Base-by-base conservation (phyloP, 495 filamentous ascomycete genomes). In the Apiosordaria backusii region DNA sequence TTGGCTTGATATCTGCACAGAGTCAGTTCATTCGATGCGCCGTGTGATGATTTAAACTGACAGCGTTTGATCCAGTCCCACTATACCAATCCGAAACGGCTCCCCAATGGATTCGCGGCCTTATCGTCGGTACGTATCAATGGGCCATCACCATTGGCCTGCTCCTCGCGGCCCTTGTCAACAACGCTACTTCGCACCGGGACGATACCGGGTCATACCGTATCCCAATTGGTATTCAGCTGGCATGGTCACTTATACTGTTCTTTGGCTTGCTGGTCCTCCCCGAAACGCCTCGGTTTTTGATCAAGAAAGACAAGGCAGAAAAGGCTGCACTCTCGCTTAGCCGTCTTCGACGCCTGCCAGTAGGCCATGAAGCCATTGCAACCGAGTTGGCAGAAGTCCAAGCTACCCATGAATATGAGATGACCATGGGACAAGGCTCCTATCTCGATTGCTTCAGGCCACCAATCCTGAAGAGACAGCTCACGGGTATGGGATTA, bases 51-150 rank as follows among this genome's bases (percentile, higher is more conserved):
- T 89, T 52, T 83, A 88, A 86, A 18, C 40, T 50, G 22, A 21
- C 61, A 62, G 50, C 64, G 26, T n/a, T 18, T 3, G 1, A 22
- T 13, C n/a, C 68, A 87, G 88, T 96, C 63, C 92, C 89, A 22
- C 81, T 91, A 7, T 96, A 95, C 80, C 91, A 93, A 76, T 92
- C 89, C 57, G 91, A 94, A 76, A 91, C 88, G n/a, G 87, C 90
- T 81, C 83, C 92, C 1, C 88, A 89, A 71, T 92, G 89, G 86
- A 90, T 96, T 66, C 89, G 92, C 75, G 92, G 90, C 74, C 85
- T 87, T 27, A 87, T 94, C 67, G 90, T 95, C 53, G 87, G 89
- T 61, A 88, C 86, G 10, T 96, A 95, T 72, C 92, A 96, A 77
- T 82, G 91, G 60, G 87, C 88, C 59, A 95, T 96, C 77, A 96